Base-by-base conservation (phyloP, 306 rosid species). In the Citrullus colocynthis region DNA sequence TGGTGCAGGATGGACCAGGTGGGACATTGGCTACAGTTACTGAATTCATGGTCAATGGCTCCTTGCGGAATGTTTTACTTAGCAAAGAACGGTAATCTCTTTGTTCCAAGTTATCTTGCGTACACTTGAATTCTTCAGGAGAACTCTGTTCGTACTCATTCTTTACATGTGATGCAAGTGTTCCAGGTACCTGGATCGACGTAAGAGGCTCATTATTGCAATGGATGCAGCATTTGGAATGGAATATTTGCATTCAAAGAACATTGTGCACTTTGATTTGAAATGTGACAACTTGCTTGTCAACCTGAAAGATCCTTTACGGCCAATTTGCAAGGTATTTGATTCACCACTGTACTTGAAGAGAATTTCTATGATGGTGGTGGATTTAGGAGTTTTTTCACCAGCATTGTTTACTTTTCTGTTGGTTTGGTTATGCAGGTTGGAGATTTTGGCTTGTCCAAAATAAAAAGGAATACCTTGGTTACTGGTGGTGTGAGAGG, bases 181-280 rank as follows among this genome's bases (percentile, higher is more conserved):
- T 55, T 83, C 67, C 82, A 93, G 96, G 91, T 79, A 83, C 82
- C 90, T 93, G 61, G 98, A 93, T 84, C 91, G 90, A 79, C 95
- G 98, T 59, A 93, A 91, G 88, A 83, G 91, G 73, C 86, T 93
- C 82, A 88, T 93, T 66, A 93, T 93, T 85, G 96, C 98, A 49
- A 93, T 91, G 96, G 98, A 93, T 82, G 98, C 96, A 51, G 96
- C 98, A 57, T 91, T 93, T 85, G 98, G 98, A 82, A 93, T 93
- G 98, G 98, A 93, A 78, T 93, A 93, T 81, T 79, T 93, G 87
- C 97, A 93, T 77, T 86, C 93, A 17, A 93, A 90, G 86, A 93
- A 90, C 76, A 93, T 89, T 60, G 98, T 93, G 79, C 98, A 93
- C 83, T 93, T 93, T 36, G 98, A 93, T 88, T 86, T 93, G 80